A percentile compares a stretch with the other conserved stretches of the same genome.
Conservation (phyloP, 2,329 filamentous ascomycete species). For the Fusarium sarcochroum region DNA sequence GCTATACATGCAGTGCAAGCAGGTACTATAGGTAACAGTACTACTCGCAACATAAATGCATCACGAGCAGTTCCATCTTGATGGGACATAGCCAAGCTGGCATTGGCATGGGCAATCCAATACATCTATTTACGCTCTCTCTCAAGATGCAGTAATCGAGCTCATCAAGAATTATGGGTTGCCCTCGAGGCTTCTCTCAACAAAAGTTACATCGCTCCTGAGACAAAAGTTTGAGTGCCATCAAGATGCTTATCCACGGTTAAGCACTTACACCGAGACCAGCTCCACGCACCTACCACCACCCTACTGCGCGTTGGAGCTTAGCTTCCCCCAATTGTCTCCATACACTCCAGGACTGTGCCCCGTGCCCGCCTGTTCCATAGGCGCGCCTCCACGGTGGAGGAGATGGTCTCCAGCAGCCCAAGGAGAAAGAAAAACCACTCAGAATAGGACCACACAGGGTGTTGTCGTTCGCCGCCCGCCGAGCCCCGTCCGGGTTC, state of each 20-base stretch:
- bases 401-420: slow-evolving; percentile 21
- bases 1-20: background rate
- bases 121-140: background rate
- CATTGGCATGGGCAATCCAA: background rate
- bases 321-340: slow-evolving; percentile 22
- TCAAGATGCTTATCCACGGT: slow-evolving; percentile 37
- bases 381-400: slow-evolving; percentile 43
- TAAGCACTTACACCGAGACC: slow-evolving; percentile 32
- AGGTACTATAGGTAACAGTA: background rate
- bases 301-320: slow-evolving; percentile 25
- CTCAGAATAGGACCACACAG: slow-evolving; percentile 16
- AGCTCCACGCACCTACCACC: slow-evolving; percentile 26
- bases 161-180: background rate
- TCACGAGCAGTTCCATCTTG: background rate
- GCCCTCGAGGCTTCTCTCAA: background rate
- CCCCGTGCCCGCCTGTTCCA: slow-evolving; percentile 28
- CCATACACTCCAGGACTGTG: slow-evolving; percentile 27
- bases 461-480: slow-evolving; percentile 13
- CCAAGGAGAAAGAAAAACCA: slow-evolving; percentile 32
- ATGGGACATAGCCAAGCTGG: background rate
- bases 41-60: background rate
- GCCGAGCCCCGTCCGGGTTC: slow-evolving; percentile 21
- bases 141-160: background rate
- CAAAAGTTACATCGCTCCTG: slow-evolving; percentile 20
- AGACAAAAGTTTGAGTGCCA: slow-evolving; percentile 11